These are phyloP conservation scores for Rhizopogon vesiculosus DNA, from an alignment of 768 basidiomycete genomes.

Conservation along the genomic window DNA sequence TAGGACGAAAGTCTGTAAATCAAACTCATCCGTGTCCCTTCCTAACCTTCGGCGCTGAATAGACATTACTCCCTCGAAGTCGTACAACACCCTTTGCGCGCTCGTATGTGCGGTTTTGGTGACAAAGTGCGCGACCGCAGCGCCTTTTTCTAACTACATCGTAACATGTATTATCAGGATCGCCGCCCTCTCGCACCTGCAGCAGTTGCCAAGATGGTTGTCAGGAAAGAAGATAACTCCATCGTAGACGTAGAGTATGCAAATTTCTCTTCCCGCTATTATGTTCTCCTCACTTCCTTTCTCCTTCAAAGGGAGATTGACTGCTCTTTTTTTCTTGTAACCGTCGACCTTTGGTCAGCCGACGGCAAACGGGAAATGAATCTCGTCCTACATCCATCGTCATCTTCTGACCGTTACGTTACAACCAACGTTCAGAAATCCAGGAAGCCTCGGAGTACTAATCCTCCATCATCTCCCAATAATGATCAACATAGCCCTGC, in stretches of 20 bases:
- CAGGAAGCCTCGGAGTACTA: conserved; percentile 30
- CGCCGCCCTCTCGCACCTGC: conserved; percentile 90
- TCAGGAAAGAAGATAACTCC: conserved; percentile 60
- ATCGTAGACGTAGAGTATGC: conserved; percentile 75
- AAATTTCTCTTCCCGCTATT: not conserved
- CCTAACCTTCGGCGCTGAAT: conserved; percentile 6
- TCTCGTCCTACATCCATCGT: conserved; percentile 82
- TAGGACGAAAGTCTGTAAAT: conserved; percentile 50
- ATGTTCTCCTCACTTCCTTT: conserved; percentile 2
- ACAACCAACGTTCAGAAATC: conserved; percentile 34
- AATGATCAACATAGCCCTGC: conserved; percentile 41
- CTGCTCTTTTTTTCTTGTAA: conserved; percentile 83
- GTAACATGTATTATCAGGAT: conserved; percentile 50
- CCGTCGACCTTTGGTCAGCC: conserved; percentile 89
- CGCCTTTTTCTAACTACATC: conserved; percentile 9
- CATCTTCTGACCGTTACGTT: conserved; percentile 64
- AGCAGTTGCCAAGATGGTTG: conserved; percentile 80
- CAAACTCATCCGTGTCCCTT: not conserved
- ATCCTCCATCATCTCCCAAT: conserved; percentile 29
- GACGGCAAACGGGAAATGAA: conserved; percentile 84
- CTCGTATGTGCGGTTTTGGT: conserved; percentile 95
- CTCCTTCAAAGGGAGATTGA: conserved; percentile 63
- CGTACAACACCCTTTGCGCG: conserved; percentile 84
- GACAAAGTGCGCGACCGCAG: conserved; percentile 65
- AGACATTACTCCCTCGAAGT: conserved; percentile 84